Conservation (phyloP, 2,329 filamentous ascomycete species). For the Sclerotiophoma versabilis region DNA sequence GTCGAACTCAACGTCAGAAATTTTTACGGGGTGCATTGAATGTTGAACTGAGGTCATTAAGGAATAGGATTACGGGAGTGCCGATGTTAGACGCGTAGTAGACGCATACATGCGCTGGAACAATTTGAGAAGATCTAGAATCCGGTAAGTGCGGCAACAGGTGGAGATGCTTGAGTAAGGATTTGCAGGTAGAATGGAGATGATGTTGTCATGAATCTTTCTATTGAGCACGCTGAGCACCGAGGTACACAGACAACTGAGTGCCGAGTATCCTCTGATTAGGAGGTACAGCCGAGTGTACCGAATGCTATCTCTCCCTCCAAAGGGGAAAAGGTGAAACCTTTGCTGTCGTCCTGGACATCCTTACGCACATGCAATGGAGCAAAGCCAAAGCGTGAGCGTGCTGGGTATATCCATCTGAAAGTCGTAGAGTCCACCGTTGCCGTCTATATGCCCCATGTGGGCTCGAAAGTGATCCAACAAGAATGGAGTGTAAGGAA, state of each 20-base stretch:
- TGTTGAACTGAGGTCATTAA: neutral
- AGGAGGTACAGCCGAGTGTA: slow-evolving; percentile 16
- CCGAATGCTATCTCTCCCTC: slow-evolving; percentile 10
- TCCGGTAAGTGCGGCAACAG: neutral
- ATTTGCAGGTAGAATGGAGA: neutral
- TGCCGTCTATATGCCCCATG: slow-evolving; percentile 17
- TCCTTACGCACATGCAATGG: slow-evolving; percentile 2
- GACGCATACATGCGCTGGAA: neutral
- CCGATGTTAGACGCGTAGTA: slow-evolving; percentile 3
- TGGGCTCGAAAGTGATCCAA: slow-evolving; percentile 12
- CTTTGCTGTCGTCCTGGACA: slow-evolving; percentile 7
- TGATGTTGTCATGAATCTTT: slow-evolving; percentile 16
- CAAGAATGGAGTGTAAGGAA: slow-evolving; percentile 10
- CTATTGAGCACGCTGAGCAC: slow-evolving; percentile 21
- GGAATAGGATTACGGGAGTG: neutral
- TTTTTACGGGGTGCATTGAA: slow-evolving; percentile 2
- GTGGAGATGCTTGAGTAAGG: neutral
- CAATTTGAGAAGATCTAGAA: neutral
- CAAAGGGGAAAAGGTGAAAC: neutral
- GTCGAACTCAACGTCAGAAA: slow-evolving; percentile 2
- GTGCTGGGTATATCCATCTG: slow-evolving; percentile 11
- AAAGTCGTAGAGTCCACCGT: slow-evolving; percentile 8
- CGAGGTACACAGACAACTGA: slow-evolving; percentile 12
- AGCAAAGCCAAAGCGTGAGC: slow-evolving; percentile 9
- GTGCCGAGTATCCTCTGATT: slow-evolving; percentile 15